Evolutionary conservation across 2,329 filamentous ascomycete genomes (phyloP).

Genomic region (Sporothrix sp.): DNA sequence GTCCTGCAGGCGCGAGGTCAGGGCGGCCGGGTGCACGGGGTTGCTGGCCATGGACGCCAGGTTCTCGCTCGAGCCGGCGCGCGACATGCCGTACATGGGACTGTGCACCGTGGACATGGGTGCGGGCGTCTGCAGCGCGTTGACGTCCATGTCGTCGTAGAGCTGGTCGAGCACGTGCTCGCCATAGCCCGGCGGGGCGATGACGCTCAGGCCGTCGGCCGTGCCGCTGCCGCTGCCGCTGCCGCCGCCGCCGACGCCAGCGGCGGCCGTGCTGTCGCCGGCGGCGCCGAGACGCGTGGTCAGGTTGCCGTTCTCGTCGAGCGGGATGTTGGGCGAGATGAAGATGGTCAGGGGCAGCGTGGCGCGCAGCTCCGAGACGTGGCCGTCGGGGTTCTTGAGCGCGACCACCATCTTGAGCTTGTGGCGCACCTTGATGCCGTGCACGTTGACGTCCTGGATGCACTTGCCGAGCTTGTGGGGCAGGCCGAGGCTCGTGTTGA

Average conservation of each 20-base stretch:
- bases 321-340: constrained; percentile 85
- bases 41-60: constrained; percentile 48
- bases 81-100: constrained; percentile 62
- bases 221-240: too few relatives aligned
- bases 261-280: constrained; percentile 29
- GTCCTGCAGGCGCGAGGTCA: constrained; percentile 59
- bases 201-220: constrained; percentile 42
- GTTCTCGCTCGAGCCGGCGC: constrained; percentile 73
- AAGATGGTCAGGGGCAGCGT: constrained; percentile 87
- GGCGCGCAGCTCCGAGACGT: constrained; percentile 85
- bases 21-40: constrained; percentile 40
- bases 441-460: constrained; percentile 79
- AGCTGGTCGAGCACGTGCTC: constrained; percentile 82
- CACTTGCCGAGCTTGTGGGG: constrained; percentile 76
- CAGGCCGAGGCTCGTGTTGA: constrained; percentile 55
- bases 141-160: constrained; percentile 76
- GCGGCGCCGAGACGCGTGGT: constrained; percentile 46
- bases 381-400: constrained; percentile 88
- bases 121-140: constrained; percentile 70
- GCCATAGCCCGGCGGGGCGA: constrained; percentile 87
- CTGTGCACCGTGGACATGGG: constrained; percentile 67
- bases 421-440: constrained; percentile 85
- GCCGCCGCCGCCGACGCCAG: too few relatives aligned
- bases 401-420: constrained; percentile 88
- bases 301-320: constrained; percentile 79